phyloP scores from a whole-genome alignment of 2,329 filamentous ascomycete species.

The Penicillium griseofulvum region DNA sequence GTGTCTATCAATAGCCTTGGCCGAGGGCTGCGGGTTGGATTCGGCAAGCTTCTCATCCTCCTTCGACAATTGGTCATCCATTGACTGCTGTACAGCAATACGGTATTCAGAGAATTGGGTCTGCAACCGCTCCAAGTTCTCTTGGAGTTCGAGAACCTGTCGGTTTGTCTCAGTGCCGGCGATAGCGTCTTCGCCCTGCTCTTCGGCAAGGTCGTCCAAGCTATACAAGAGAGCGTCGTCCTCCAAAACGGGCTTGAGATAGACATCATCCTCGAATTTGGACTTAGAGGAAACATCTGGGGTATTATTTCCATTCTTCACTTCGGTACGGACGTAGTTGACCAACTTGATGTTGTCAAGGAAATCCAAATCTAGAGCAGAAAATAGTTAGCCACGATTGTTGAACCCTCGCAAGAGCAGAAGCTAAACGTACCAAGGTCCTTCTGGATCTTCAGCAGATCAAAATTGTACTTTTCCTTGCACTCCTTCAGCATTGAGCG shows the following conservation, averaged over 20 bases:
- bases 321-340: slow-evolving; percentile 60
- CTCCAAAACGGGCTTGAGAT: slow-evolving; percentile 77
- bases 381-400: slow-evolving; percentile 15
- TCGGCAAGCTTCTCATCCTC: slow-evolving; percentile 47
- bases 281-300: slow-evolving; percentile 60
- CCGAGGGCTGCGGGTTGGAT: slow-evolving; percentile 16
- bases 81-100: slow-evolving; percentile 62
- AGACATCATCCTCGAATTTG: slow-evolving; percentile 73
- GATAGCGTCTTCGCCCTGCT: slow-evolving; percentile 29
- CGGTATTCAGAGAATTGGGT: slow-evolving; percentile 66
- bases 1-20: slow-evolving; percentile 34
- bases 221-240: slow-evolving; percentile 87
- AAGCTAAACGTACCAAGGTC: slow-evolving; percentile 42
- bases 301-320: slow-evolving; percentile 44
- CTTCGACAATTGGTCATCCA: slow-evolving; percentile 64
- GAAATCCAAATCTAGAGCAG: slow-evolving; percentile 63
- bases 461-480: slow-evolving; percentile 64
- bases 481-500: slow-evolving; percentile 66
- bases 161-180: slow-evolving; percentile 42
- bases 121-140: slow-evolving; percentile 59
- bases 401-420: slow-evolving; percentile 11
- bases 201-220: slow-evolving; percentile 70
- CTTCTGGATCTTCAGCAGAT: slow-evolving; percentile 62
- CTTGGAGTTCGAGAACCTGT: slow-evolving; percentile 59
- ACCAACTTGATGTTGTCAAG: slow-evolving; percentile 71